Evolutionary conservation across 2,329 filamentous ascomycete species (phyloP).

Genomic region (Endocalyx cinctus): DNA sequence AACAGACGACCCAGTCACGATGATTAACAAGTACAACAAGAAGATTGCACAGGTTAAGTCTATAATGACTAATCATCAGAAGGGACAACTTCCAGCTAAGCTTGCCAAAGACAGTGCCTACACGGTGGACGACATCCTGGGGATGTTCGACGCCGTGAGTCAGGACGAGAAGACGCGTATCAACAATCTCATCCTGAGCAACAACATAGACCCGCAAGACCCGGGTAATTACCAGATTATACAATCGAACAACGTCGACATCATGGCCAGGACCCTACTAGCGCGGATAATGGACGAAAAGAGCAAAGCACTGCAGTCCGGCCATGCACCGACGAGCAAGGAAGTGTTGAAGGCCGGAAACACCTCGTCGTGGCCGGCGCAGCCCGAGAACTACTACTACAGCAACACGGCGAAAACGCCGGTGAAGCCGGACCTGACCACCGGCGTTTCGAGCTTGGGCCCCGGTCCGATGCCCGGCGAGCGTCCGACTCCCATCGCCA

Average conservation of each 20-base stretch:
- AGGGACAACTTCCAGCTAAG: too few relatives aligned
- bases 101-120: too few relatives aligned
- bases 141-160: too few relatives aligned
- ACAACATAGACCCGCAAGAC: conserved; percentile 13
- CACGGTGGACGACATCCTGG: too few relatives aligned
- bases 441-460: conserved; percentile 9
- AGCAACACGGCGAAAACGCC: conserved; percentile 7
- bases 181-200: too few relatives aligned
- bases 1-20: too few relatives aligned
- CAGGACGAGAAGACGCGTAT: too few relatives aligned
- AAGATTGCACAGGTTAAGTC: too few relatives aligned
- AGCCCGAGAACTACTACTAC: conserved; percentile 3
- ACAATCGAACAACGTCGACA: conserved; percentile 16
- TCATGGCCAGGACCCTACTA: conserved; percentile 16
- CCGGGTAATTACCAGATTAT: conserved; percentile 12
- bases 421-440: conserved; percentile 7
- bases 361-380: conserved; percentile 4
- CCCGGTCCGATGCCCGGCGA: conserved; percentile 7
- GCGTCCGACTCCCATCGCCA: not conserved
- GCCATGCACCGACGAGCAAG: conserved; percentile 3
- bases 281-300: conserved; percentile 15
- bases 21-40: too few relatives aligned
- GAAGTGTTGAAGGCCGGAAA: conserved; percentile 4
- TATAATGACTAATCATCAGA: too few relatives aligned
- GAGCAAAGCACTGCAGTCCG: conserved; percentile 9